Base-by-base conservation (phyloP, 139 green algal genomes). In the Ulvella scutata region DNA sequence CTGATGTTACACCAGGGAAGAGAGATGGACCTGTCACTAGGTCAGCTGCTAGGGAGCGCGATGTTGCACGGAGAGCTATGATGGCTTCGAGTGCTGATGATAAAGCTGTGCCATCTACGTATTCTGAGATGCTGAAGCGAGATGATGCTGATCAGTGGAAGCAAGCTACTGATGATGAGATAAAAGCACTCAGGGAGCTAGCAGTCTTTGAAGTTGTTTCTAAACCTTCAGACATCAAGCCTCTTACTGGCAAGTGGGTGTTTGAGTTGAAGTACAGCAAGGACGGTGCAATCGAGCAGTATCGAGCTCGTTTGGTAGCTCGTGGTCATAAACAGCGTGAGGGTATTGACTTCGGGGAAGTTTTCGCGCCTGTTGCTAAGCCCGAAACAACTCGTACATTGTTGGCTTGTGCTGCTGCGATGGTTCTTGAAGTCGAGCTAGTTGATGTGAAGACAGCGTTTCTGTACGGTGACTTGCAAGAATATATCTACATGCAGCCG, bases 391-490 rank as follows among this genome's bases (percentile, higher is more conserved):
- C 75, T 23, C 39, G 62, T 0, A 36, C 43, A 2, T 13, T 79
- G 1, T 7, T 79, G 6, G 62, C 76, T 1, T 4, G 39, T 1
- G 76, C 62, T 3, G 62, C 76, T 9, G 2, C 6, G 13, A 3
- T 43, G 43, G 3, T 35, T 10, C 6, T 76, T 29, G n/a, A 43
- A 4, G 2, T 79, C 0, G 28, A 76, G 4, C 76, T 76, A 43
- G 13, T 79, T 37, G 62, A 79, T 72, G 79, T 87, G 10, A 85
- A 86, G 61, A 83, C 79, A 21, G 79, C 79, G 1, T 83, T 83
- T 43, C 61, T 83, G 2, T 72, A 83, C 33, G 76, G 79, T 2
- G 62, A 78, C 4, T 72, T 85, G 34, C 43, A 85, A 39, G 78
- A 86, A 37, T 29, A 76, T 4, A 33, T 85, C 31, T 88, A 77